Percentiles rank a stretch among this genome's conserved stretches.
These are phyloP conservation scores for Kazachstania africana DNA, from an alignment of 805 yeast species.

Conservation along the genomic window DNA sequence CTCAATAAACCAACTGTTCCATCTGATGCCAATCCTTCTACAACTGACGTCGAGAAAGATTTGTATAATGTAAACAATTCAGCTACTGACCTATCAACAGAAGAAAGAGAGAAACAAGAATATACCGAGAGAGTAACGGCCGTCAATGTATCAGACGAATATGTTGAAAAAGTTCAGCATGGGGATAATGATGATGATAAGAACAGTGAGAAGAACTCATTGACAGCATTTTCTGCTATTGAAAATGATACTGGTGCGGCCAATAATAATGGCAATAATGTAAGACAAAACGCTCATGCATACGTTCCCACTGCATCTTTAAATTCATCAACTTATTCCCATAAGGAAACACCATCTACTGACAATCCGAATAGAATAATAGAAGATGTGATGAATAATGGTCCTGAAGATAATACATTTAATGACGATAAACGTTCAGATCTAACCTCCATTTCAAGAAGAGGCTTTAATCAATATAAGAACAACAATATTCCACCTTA, in stretches of 20 bases:
- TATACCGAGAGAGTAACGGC: slow-evolving; percentile 1
- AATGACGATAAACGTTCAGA: slow-evolving; percentile 37
- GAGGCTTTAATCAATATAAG: slow-evolving; percentile 56
- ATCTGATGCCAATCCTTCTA: slow-evolving; percentile 6
- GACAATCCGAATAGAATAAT: slow-evolving; percentile 11
- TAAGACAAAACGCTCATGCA: slow-evolving; percentile 1
- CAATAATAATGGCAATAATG: not conserved
- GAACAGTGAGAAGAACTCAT: slow-evolving; percentile 4
- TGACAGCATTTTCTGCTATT: slow-evolving; percentile 15
- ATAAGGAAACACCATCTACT: slow-evolving; percentile 5
- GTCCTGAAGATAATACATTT: slow-evolving; percentile 4
- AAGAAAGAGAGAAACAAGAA: slow-evolving; percentile 4
- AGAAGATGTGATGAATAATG: slow-evolving; percentile 14
- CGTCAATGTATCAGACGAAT: slow-evolving; percentile 1
- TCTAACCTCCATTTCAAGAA: slow-evolving; percentile 69
- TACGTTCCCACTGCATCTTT: slow-evolving; percentile 9
- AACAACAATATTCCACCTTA: slow-evolving; percentile 9
- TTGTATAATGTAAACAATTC: slow-evolving; percentile 3
- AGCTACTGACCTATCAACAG: slow-evolving; percentile 6
- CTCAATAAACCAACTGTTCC: slow-evolving; percentile 3
- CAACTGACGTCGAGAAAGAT: not conserved
- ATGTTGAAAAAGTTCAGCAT: not conserved
- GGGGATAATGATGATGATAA: slow-evolving; percentile 2
- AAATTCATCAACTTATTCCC: slow-evolving; percentile 15
- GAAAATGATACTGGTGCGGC: slow-evolving; percentile 6